Evolutionary conservation across 768 basidiomycete species (phyloP), one percentile per base, ranked within the genome.

Genomic region (Tricholoma bakamatsutake): DNA sequence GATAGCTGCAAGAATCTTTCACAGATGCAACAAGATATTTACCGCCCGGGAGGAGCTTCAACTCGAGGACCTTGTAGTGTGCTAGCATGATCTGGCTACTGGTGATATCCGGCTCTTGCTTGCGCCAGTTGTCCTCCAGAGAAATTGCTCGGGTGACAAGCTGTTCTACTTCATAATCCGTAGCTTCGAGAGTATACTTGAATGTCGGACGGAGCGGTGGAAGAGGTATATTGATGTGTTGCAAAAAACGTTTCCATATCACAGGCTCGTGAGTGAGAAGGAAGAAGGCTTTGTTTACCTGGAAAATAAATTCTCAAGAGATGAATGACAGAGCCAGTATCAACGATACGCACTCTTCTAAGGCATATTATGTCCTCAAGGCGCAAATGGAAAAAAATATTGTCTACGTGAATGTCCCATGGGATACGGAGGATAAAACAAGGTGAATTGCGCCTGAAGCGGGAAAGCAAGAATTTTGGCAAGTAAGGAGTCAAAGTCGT

Each of bases 191-290:
- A 13, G 67, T 67, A 61, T 81, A 80, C 31, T 76, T 74, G 58
- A 75, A 72, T 0, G 82, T 83, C 0, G 85, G 85, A 1, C 84
- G 83, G 4, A 85, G 68, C 4, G 82, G 83, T 5, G 85, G 80
- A 15, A 84, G 68, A 8, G 81, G 82, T n/a, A 83, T 71, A 24
- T 73, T 73, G 58, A 85, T 72, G n/a, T 69, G 66, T 39, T 71
- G 66, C 56, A 88, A 69, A 57, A 85, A 80, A 15, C 79, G 79
- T 65, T 83, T 85, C 87, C 87, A 88, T 39, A 88, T 81, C 46
- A 80, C 69, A 15, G 85, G 79, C 59, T 87, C 80, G 55, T 87
- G 83, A 0, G 85, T 86, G 56, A 88, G 73, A 30, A 82, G 66
- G 61, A 80, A 86, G 61, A 83, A 82, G 3, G 76, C 64, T 60